phyloP scores from a whole-genome alignment of 164 flowering plant genomes.

The Litsea cubeba region DNA sequence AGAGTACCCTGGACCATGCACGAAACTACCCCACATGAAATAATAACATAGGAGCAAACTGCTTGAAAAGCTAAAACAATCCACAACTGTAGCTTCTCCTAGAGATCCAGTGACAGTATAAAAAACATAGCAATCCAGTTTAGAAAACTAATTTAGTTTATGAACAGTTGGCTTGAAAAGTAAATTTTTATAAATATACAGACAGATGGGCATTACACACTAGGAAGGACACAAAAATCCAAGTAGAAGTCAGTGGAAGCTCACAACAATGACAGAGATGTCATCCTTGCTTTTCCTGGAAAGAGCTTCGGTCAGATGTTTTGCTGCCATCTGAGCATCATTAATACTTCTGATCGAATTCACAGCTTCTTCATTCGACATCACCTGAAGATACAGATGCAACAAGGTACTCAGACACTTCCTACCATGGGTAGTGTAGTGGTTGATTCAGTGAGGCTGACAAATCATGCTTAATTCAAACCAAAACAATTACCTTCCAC shows the following conservation, averaged over 20 bases:
- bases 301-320: slow-evolving; percentile 64
- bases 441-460: not conserved
- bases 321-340: slow-evolving; percentile 70
- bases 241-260: slow-evolving; percentile 36
- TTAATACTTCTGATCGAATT: slow-evolving; percentile 48
- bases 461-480: not conserved
- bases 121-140: too few relatives aligned
- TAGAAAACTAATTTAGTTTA: too few relatives aligned
- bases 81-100: too few relatives aligned
- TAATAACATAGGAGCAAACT: too few relatives aligned
- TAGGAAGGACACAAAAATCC: not conserved
- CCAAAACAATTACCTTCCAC: slow-evolving; percentile 68
- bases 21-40: too few relatives aligned
- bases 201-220: not conserved
- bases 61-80: too few relatives aligned
- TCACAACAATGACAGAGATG: slow-evolving; percentile 70
- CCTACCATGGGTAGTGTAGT: too few relatives aligned
- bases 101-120: too few relatives aligned
- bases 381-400: slow-evolving; percentile 41
- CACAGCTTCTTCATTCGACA: slow-evolving; percentile 80
- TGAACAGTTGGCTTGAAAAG: too few relatives aligned
- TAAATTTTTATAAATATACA: too few relatives aligned
- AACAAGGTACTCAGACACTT: not conserved
- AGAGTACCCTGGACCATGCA: too few relatives aligned
- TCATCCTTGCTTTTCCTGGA: slow-evolving; percentile 67